Conservation (phyloP, 257 asterid genomes). For the Nicotiana obtusifolia region DNA sequence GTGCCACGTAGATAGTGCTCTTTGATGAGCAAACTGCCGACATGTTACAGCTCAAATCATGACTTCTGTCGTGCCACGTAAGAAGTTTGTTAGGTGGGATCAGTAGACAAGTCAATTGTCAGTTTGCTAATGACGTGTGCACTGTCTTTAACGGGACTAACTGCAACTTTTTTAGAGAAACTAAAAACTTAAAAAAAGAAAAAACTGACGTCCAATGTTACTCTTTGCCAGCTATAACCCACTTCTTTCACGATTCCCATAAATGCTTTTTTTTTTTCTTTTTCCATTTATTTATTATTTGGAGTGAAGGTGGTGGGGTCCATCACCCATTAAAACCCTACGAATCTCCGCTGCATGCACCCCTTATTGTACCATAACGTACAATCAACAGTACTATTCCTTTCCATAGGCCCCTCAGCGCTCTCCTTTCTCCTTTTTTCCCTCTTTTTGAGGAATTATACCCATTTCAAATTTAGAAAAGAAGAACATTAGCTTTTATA, state of each 20-base stretch:
- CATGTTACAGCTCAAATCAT: conserved; percentile 22
- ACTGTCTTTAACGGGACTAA: conserved; percentile 46
- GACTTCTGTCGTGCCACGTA: conserved; percentile 18
- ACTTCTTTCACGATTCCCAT: conserved; percentile 39
- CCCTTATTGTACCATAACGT: conserved; percentile 8
- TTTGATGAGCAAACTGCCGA: conserved; percentile 36
- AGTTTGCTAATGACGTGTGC: conserved; percentile 30
- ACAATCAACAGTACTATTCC: background rate
- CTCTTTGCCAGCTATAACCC: conserved; percentile 58
- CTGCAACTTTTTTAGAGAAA: conserved; percentile 34
- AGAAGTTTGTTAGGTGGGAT: conserved; percentile 40
- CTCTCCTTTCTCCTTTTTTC: background rate
- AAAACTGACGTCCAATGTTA: conserved; percentile 2
- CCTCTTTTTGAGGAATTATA: background rate
- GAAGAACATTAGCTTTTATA: background rate
- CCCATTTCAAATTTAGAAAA: background rate
- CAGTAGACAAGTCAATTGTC: conserved; percentile 28
- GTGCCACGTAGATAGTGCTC: conserved; percentile 26
- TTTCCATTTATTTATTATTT: background rate
- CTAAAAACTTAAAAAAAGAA: background rate
- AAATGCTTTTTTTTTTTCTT: background rate
- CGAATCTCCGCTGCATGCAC: conserved; percentile 20
- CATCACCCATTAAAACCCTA: background rate
- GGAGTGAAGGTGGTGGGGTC: background rate
- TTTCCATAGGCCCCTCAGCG: background rate